Evolutionary conservation across 192 early-diverging fungal species (phyloP).

Genomic region (Entomortierella chlamydospora): DNA sequence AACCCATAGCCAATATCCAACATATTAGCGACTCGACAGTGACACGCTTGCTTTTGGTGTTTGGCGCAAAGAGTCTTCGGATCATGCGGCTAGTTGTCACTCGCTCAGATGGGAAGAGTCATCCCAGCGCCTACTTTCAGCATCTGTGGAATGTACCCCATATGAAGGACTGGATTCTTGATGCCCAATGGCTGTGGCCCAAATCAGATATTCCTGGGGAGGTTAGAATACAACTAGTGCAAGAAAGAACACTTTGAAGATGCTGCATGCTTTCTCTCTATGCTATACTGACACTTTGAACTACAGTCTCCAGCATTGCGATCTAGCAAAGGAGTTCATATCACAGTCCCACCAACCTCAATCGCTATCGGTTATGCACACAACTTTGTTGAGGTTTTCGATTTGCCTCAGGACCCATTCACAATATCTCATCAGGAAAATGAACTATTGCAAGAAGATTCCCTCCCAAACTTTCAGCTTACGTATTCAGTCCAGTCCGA

Average conservation of each 20-base stretch:
- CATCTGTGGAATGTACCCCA: conserved; percentile 50
- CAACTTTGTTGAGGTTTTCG: conserved; percentile 75
- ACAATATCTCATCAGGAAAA: conserved; percentile 2
- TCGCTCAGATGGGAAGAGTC: neutral
- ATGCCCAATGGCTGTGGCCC: conserved; percentile 73
- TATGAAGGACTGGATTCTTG: conserved; percentile 83
- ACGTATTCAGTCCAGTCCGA: conserved; percentile 66
- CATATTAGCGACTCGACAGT: conserved; percentile 15
- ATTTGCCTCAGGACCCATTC: conserved; percentile 34
- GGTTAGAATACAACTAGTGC: conserved; percentile 1
- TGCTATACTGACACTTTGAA: neutral
- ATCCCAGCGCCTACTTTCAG: conserved; percentile 17
- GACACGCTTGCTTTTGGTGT: conserved; percentile 42
- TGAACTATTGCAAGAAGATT: conserved; percentile 4
- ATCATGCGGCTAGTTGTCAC: conserved; percentile 29
- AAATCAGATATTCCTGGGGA: conserved; percentile 39
- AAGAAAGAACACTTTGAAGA: neutral
- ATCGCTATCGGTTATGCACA: conserved; percentile 81
- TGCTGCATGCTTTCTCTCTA: neutral
- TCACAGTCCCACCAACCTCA: conserved; percentile 33
- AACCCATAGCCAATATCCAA: conserved; percentile 46
- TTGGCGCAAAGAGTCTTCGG: conserved; percentile 53
- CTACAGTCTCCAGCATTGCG: conserved; percentile 15
- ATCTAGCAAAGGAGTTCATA: conserved; percentile 14
- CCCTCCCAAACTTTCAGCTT: conserved; percentile 8